Evolutionary conservation across 371 early-diverging fungal species (phyloP).

Genomic region (Syncephalastrum contaminatum): DNA sequence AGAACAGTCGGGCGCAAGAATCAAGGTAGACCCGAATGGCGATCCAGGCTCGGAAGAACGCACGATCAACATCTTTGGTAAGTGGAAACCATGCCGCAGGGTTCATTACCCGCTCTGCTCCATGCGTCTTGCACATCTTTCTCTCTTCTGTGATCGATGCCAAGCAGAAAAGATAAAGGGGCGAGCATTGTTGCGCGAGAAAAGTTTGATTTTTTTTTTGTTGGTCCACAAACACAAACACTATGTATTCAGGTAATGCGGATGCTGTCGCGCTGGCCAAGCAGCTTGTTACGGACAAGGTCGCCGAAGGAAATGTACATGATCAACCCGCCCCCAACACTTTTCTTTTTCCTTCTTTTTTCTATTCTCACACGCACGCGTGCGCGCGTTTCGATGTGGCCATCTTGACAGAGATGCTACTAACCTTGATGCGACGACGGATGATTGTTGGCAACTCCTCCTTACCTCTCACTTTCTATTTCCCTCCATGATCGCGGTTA

Average conservation of each 20-base stretch:
- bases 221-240: conserved; percentile 18
- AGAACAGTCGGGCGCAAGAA: conserved; percentile 79
- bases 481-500: not conserved
- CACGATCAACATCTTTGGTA: conserved; percentile 41
- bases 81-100: conserved; percentile 3
- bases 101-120: conserved; percentile 3
- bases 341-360: conserved; percentile 10
- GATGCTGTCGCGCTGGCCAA: conserved; percentile 56
- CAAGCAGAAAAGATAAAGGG: too few species aligned
- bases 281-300: conserved; percentile 58
- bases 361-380: not conserved
- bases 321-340: conserved; percentile 1
- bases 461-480: not conserved
- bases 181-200: too few species aligned
- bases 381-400: conserved; percentile 4
- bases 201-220: too few species aligned
- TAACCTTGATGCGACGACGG: conserved; percentile 6
- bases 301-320: conserved; percentile 48
- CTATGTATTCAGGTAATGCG: conserved; percentile 36
- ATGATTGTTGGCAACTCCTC: not conserved
- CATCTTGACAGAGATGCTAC: conserved; percentile 6
- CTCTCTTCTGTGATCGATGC: not conserved
- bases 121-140: too few species aligned
- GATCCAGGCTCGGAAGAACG: conserved; percentile 38
- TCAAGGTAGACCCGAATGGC: conserved; percentile 67